Percentiles rank a stretch among this genome's conserved stretches.
Conservation (phyloP, 306 rosid species). For the Purshia tridentata region DNA sequence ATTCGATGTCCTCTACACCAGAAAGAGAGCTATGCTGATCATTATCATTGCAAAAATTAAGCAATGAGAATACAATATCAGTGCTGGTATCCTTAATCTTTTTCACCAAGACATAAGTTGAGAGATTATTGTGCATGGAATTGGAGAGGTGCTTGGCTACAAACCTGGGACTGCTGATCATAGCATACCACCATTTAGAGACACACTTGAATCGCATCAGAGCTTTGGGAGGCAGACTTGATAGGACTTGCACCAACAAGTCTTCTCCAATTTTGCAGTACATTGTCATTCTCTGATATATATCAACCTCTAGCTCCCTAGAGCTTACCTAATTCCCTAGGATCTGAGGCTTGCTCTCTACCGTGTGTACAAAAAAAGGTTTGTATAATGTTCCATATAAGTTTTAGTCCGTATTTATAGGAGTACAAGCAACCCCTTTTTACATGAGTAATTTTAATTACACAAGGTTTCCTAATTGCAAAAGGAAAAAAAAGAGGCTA, state of each 20-base stretch:
- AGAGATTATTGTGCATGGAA: background rate
- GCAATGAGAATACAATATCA: background rate
- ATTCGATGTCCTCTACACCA: background rate
- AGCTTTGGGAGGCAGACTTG: no score
- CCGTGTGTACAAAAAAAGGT: no score
- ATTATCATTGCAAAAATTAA: background rate
- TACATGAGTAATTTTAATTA: no score
- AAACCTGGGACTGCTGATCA: background rate
- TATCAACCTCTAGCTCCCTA: no score
- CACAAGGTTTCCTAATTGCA: no score
- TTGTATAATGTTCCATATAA: no score
- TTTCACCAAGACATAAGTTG: background rate
- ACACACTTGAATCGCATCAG: slow-evolving; percentile 4
- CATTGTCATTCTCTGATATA: background rate
- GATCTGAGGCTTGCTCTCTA: no score
- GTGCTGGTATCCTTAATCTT: background rate
- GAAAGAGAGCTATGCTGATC: background rate
- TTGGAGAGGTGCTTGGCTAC: background rate
- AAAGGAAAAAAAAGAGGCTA: no score
- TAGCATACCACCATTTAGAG: background rate
- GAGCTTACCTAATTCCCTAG: no score
- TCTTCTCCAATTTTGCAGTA: background rate
- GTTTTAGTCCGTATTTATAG: no score
- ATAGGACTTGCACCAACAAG: background rate
- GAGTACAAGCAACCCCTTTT: no score